phyloP scores from a whole-genome alignment of 2,329 filamentous ascomycete genomes.

The Pseudogymnoascus sp. region DNA sequence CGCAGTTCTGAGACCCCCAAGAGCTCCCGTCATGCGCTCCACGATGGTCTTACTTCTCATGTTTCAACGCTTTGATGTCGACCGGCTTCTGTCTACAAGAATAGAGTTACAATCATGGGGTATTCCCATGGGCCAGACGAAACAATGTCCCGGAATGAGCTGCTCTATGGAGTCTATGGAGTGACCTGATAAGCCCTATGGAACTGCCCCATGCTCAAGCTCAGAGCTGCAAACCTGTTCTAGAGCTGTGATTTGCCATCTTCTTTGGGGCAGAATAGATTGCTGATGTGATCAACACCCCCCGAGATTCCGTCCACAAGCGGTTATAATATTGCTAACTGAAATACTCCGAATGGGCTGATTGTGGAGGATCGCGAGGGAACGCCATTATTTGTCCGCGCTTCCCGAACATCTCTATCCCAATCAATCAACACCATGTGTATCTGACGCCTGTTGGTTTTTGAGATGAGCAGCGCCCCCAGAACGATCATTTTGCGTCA shows the following conservation, averaged over 20 bases:
- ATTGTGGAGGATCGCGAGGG: not conserved
- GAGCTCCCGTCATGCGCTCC: not conserved
- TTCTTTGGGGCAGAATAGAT: not conserved
- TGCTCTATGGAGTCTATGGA: slow-evolving; percentile 1
- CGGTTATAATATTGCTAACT: slow-evolving; percentile 1
- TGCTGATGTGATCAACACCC: slow-evolving; percentile 3
- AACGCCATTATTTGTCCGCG: not conserved
- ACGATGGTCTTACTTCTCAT: slow-evolving; percentile 7
- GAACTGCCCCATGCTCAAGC: slow-evolving; percentile 6
- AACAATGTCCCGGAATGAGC: slow-evolving; percentile 5
- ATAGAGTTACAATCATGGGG: slow-evolving; percentile 6
- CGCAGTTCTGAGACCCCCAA: slow-evolving; percentile 1
- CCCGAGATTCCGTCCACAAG: not conserved
- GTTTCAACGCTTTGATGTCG: slow-evolving; percentile 5
- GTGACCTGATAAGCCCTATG: not conserved
- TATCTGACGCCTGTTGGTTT: slow-evolving; percentile 1
- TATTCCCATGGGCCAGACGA: slow-evolving; percentile 3
- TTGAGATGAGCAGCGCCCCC: not conserved
- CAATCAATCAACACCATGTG: not conserved
- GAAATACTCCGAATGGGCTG: not conserved
- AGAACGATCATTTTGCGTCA: not conserved
- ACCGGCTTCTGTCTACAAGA: not conserved
- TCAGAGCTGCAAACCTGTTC: not conserved
- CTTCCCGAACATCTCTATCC: not conserved
- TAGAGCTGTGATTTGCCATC: not conserved